Evolutionary conservation across 495 filamentous ascomycete species (phyloP).

Genomic region (Podospora conica): DNA sequence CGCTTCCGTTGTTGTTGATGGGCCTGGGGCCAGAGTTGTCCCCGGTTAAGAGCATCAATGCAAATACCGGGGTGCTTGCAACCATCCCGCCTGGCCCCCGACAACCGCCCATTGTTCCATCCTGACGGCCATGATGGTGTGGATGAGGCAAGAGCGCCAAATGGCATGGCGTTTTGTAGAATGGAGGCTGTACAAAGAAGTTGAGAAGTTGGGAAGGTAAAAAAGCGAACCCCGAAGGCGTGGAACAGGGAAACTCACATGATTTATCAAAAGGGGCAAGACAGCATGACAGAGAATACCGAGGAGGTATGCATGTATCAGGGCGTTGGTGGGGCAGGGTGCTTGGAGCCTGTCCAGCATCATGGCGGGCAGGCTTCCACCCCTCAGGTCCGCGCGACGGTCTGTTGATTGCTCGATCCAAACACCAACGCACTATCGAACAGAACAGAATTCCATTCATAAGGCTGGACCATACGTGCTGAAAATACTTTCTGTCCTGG

Average conservation of each 20-base stretch:
- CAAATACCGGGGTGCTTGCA: not conserved
- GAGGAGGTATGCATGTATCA: not conserved
- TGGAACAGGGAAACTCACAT: not conserved
- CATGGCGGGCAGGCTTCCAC: not conserved
- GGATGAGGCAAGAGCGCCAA: not conserved
- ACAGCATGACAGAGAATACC: not conserved
- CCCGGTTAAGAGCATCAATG: not conserved
- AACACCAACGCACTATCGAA: not conserved
- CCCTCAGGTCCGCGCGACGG: not conserved
- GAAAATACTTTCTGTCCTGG: not conserved
- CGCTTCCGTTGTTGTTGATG: conserved; percentile 1
- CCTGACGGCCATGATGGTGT: not conserved
- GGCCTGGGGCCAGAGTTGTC: not conserved
- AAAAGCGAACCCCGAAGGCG: not conserved
- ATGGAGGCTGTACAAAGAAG: not conserved
- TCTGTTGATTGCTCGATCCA: not conserved
- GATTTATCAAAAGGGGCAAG: too few species aligned
- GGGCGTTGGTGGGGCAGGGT: not conserved
- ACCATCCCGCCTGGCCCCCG: not conserved
- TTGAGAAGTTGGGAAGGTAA: too few species aligned
- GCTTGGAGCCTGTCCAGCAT: not conserved
- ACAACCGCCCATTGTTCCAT: not conserved
- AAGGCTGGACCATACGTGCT: not conserved
- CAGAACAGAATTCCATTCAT: not conserved
- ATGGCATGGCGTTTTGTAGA: not conserved